Percentiles rank a stretch among this genome's conserved stretches.
phyloP scores from a whole-genome alignment of 2,329 filamentous ascomycete genomes.

The Samsoniella hepiali region DNA sequence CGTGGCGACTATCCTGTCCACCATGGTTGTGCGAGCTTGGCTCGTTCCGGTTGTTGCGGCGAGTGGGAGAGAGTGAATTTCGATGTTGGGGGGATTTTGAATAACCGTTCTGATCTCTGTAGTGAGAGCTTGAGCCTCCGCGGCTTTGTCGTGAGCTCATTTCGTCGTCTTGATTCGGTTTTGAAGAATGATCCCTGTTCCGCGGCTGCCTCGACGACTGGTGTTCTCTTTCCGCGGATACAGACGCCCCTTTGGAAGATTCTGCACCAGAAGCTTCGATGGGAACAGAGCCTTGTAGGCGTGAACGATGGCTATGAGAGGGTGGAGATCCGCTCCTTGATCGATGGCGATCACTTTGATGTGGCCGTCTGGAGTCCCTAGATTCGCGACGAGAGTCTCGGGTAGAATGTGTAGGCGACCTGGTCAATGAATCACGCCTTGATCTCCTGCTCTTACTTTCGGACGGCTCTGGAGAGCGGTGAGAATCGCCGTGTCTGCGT shows the following conservation, averaged over 20 bases:
- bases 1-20: slow-evolving; percentile 46
- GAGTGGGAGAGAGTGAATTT: slow-evolving; percentile 37
- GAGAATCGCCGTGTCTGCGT: slow-evolving; percentile 29
- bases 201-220: slow-evolving; percentile 30
- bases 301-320: slow-evolving; percentile 23
- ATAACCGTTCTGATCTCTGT: slow-evolving; percentile 27
- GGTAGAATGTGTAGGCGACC: slow-evolving; percentile 28
- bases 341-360: slow-evolving; percentile 23
- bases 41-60: slow-evolving; percentile 25
- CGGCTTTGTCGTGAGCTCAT: slow-evolving; percentile 45
- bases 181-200: slow-evolving; percentile 40
- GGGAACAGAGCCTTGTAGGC: neutral
- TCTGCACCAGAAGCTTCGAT: slow-evolving; percentile 34
- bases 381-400: slow-evolving; percentile 25
- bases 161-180: slow-evolving; percentile 50
- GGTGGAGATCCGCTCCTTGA: slow-evolving; percentile 27
- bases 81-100: slow-evolving; percentile 29
- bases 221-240: slow-evolving; percentile 36
- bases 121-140: slow-evolving; percentile 32
- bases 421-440: slow-evolving; percentile 25
- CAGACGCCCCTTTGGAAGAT: slow-evolving; percentile 35
- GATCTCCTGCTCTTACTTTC: slow-evolving; percentile 24
- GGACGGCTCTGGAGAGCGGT: slow-evolving; percentile 27
- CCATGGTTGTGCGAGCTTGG: slow-evolving; percentile 40
- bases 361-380: slow-evolving; percentile 26